phyloP scores from a whole-genome alignment of 352 stramenopile species.

The Pythium plurisporium region DNA sequence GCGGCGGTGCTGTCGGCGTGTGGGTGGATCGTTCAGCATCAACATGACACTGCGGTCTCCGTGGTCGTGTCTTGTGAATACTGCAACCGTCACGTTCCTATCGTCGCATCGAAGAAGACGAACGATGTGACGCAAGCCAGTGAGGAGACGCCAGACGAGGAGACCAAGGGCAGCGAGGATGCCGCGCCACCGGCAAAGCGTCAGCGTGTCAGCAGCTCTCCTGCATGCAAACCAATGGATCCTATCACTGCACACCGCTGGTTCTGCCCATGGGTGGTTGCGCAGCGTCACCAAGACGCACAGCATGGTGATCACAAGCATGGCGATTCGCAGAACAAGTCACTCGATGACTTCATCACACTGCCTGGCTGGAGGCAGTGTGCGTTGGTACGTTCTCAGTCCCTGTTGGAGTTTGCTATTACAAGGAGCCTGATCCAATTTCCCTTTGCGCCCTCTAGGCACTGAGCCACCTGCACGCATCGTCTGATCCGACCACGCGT shows the following conservation, averaged over 20 bases:
- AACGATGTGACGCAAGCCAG: not conserved
- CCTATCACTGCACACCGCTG: constrained; percentile 37
- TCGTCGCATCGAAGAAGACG: too few relatives aligned
- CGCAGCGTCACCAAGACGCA: constrained; percentile 1
- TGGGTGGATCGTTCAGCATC: constrained; percentile 38
- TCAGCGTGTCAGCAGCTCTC: constrained; percentile 2
- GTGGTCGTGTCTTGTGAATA: constrained; percentile 30
- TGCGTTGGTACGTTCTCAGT: constrained; percentile 15
- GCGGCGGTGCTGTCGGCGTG: constrained; percentile 30
- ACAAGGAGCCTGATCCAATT: not conserved
- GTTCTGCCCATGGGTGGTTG: constrained; percentile 59
- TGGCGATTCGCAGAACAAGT: not conserved
- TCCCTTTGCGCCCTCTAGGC: not conserved
- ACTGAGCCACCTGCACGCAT: not conserved
- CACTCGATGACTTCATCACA: constrained; percentile 19
- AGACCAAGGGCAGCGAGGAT: constrained; percentile 2
- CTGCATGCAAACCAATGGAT: constrained; percentile 8
- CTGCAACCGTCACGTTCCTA: constrained; percentile 35
- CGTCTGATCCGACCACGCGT: too few relatives aligned
- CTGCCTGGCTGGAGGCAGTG: constrained; percentile 32
- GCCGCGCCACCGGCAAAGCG: constrained; percentile 28
- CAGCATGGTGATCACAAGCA: not conserved
- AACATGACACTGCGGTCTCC: not conserved
- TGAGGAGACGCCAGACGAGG: constrained; percentile 1
- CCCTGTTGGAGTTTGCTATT: not conserved